Evolutionary conservation across 176 grass and related monocot genomes (phyloP).

Genomic region (Melocanna baccifera): DNA sequence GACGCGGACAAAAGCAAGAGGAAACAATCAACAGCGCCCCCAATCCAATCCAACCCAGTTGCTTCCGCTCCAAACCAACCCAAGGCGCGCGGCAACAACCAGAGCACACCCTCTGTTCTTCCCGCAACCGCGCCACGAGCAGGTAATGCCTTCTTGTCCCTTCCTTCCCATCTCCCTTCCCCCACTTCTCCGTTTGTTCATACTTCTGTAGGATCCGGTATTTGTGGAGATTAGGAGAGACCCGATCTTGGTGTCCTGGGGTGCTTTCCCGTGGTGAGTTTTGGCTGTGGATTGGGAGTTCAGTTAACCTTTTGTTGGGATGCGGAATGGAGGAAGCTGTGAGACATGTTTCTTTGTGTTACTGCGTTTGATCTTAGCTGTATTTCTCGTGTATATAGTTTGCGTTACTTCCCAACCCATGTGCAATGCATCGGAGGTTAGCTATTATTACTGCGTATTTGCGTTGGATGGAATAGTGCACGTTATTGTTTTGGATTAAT

Average conservation of each 20-base stretch:
- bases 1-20: neutral
- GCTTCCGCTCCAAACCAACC: constrained; percentile 41
- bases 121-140: neutral
- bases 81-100: neutral
- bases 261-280: neutral
- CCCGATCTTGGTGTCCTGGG: neutral
- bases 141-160: constrained; percentile 27
- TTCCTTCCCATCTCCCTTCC: neutral
- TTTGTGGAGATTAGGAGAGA: neutral
- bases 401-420: too few species aligned
- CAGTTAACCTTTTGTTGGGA: neutral
- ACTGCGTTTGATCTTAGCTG: neutral
- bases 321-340: neutral
- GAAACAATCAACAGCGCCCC: neutral
- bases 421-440: too few species aligned
- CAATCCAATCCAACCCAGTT: constrained; percentile 27
- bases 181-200: neutral
- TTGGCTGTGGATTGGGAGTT: neutral
- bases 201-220: neutral
- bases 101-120: neutral
- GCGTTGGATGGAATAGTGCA: neutral
- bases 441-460: neutral
- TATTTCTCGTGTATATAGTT: neutral
- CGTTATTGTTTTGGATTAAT: neutral
- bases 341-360: neutral